These are phyloP conservation scores for Lentinula guzmanii DNA, from an alignment of 768 basidiomycete species.

Conservation along the genomic window DNA sequence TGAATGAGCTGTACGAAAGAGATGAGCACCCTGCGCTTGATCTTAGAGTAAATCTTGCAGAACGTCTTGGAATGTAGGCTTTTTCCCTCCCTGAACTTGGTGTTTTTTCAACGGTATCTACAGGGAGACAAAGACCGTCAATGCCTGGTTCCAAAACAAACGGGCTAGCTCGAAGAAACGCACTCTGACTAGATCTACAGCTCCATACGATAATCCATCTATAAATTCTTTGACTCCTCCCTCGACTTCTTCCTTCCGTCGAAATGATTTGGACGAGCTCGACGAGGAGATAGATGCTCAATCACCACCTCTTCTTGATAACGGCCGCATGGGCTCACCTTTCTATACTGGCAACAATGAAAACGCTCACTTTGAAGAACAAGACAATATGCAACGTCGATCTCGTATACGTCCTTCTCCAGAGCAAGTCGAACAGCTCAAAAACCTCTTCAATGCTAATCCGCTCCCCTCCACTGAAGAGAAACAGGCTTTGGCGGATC, in stretches of 20 bases:
- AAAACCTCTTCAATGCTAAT: slow-evolving; percentile 56
- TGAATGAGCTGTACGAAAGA: slow-evolving; percentile 75
- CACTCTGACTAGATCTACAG: slow-evolving; percentile 32
- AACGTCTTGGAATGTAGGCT: slow-evolving; percentile 71
- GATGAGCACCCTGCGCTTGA: slow-evolving; percentile 72
- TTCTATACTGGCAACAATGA: slow-evolving; percentile 46
- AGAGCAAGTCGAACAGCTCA: slow-evolving; percentile 65
- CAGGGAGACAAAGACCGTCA: slow-evolving; percentile 83
- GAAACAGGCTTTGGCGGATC: slow-evolving; percentile 56
- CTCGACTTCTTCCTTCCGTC: slow-evolving; percentile 21
- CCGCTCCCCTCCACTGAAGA: slow-evolving; percentile 67
- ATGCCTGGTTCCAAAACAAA: slow-evolving; percentile 87
- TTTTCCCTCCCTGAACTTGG: slow-evolving; percentile 8
- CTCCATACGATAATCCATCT: slow-evolving; percentile 24
- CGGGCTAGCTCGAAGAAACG: slow-evolving; percentile 77
- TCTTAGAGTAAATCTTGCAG: slow-evolving; percentile 60
- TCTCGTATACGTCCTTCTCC: slow-evolving; percentile 59
- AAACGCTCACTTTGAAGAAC: slow-evolving; percentile 42
- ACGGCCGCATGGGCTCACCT: slow-evolving; percentile 18
- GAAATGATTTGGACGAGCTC: slow-evolving; percentile 36
- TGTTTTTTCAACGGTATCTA: slow-evolving; percentile 10
- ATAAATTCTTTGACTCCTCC: slow-evolving; percentile 27
- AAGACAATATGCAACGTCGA: slow-evolving; percentile 48
- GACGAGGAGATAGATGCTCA: slow-evolving; percentile 34
- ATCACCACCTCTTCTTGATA: slow-evolving; percentile 19